A percentile compares a stretch with the other conserved stretches of the same genome.
phyloP scores from a whole-genome alignment of 2,329 filamentous ascomycete genomes.

The Monilinia fructicola region DNA sequence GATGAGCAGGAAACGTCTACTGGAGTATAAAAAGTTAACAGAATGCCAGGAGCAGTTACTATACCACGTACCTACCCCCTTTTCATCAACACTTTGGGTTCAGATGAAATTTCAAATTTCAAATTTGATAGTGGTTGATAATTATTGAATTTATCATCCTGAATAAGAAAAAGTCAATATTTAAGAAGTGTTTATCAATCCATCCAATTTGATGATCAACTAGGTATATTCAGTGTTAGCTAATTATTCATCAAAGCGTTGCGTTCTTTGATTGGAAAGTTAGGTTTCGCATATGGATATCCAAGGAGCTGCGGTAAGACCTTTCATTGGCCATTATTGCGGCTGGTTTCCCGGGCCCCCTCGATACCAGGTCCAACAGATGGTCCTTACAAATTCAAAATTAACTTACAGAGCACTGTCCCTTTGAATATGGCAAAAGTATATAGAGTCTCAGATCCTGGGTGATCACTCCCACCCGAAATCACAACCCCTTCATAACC shows the following conservation, averaged over 20 bases:
- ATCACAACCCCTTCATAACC: neutral
- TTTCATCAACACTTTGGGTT: neutral
- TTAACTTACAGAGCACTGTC: conserved; percentile 5
- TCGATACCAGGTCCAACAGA: neutral
- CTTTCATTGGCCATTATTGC: neutral
- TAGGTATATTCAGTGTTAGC: neutral
- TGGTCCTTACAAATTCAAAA: neutral
- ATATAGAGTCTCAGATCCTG: neutral
- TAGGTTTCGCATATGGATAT: neutral
- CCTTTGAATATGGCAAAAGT: neutral
- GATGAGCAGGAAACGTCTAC: neutral
- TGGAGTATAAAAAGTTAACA: neutral
- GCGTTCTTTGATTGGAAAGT: neutral
- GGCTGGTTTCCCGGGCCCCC: neutral
- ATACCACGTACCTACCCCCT: neutral
- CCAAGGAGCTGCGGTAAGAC: neutral
- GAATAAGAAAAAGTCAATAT: neutral
- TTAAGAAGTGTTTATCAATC: neutral
- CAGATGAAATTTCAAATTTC: neutral
- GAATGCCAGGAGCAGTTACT: neutral
- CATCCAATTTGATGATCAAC: neutral
- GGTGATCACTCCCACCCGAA: neutral
- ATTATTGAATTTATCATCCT: neutral
- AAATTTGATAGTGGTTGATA: neutral
- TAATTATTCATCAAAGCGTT: neutral